Conservation (phyloP, 1,284 basidiomycete species). For the Sporisorium exsertum region DNA sequence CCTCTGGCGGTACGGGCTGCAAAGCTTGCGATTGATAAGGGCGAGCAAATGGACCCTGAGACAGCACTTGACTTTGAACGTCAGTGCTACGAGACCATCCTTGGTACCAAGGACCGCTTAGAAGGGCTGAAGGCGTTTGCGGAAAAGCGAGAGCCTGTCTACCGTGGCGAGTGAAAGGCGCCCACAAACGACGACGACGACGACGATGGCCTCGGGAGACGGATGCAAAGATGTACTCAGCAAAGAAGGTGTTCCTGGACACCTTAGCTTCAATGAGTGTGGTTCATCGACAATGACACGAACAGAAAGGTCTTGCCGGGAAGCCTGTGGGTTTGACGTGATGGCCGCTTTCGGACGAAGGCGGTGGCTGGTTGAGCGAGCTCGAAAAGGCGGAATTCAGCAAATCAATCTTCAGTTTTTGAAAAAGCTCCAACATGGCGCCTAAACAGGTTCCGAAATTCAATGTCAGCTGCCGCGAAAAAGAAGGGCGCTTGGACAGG, state of each 20-base stretch:
- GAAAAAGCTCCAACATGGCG: constrained; percentile 2
- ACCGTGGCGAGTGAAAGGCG: constrained; percentile 79
- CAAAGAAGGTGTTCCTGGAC: neutral
- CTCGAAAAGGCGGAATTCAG: neutral
- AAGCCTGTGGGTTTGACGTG: too few relatives aligned
- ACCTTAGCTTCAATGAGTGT: too few relatives aligned
- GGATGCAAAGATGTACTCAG: neutral
- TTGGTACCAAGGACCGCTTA: constrained; percentile 80
- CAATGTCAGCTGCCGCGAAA: neutral
- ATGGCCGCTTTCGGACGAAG: too few relatives aligned
- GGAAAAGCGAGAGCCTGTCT: constrained; percentile 85
- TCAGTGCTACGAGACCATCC: constrained; percentile 84
- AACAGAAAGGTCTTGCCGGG: too few relatives aligned
- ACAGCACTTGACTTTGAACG: constrained; percentile 87
- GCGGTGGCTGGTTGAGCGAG: too few relatives aligned
- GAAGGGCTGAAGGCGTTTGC: constrained; percentile 90
- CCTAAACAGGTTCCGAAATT: constrained; percentile 18
- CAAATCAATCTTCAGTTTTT: neutral
- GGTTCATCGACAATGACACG: neutral
- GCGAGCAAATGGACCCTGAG: constrained; percentile 76
- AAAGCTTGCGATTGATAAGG: constrained; percentile 86
- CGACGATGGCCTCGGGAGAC: neutral
- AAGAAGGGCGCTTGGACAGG: neutral
- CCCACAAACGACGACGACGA: neutral
- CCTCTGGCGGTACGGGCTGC: constrained; percentile 89